Base-by-base conservation (phyloP, 2,329 filamentous ascomycete genomes). In the Cordyceps cicadae region DNA sequence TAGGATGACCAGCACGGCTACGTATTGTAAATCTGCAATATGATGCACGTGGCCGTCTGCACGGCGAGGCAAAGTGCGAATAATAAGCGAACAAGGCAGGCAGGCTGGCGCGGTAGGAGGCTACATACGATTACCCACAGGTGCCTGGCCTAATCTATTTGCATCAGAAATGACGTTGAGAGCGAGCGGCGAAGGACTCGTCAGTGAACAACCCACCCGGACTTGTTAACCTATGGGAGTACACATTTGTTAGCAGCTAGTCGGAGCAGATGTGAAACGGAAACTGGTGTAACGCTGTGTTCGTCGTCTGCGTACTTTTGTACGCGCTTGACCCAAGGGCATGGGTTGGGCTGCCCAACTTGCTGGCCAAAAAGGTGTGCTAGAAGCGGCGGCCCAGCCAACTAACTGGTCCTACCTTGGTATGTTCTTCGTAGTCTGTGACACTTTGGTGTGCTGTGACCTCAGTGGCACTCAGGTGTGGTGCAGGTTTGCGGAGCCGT, bases 401-500 rank as follows among this genome's bases (percentile, higher is more conserved):
- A 43, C 43, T 57, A 50, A 43, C 43, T 57, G 54, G 39, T 55
- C 17, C 41, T 26, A 37, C 48, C 26, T 19, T 26, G 45, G 2
- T 19, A 49, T 24, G 24, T 24, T 24, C 32, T 15, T 11, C 12
- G 15, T 37, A 37, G 41, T 15, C 39, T 45, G 34, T 45, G 37
- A 8, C 21, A 45, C 53, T 15, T 29, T 34, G 37, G n/a, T 59
- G 56, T 53, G 49, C 12, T 49, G 56, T 53, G 56, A 53, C 56
- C 56, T 59, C 56, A 53, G 56, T n/a, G 56, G 56, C 56, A 49
- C 39, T 15, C 39, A n/a, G n/a, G 43, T 19, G 4, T 46, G 43
- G 43, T 17, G 55, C 19, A 34, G 37, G 37, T n/a, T 29, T 14
- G 45, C 21, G 29, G 14, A 37, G 29, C 57, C 11, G 56, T 34